These are phyloP conservation scores for Candida loeiensis DNA, from an alignment of 805 yeast genomes.

Conservation along the genomic window DNA sequence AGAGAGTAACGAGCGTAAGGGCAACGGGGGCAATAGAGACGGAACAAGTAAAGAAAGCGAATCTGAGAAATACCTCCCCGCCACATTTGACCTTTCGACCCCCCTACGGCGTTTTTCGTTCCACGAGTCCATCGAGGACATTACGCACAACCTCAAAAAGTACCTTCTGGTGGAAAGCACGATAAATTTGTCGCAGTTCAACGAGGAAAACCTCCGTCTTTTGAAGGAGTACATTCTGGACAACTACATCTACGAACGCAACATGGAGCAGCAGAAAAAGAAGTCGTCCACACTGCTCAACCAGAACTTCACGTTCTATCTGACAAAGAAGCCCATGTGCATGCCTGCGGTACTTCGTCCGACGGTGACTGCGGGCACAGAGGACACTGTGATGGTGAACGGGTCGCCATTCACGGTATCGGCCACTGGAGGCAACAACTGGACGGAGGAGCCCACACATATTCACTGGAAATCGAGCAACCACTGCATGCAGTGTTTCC, in stretches of 20 bases:
- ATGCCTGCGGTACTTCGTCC: conserved; percentile 55
- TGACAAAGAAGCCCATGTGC: conserved; percentile 44
- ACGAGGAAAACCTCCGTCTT: conserved; percentile 11
- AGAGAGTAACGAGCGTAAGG: too few species aligned
- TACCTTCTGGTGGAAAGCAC: conserved; percentile 8
- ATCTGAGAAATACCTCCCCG: conserved; percentile 43
- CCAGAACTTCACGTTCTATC: conserved; percentile 26
- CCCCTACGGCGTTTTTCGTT: conserved; percentile 35
- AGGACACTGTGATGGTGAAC: conserved; percentile 5
- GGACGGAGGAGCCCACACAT: conserved; percentile 43
- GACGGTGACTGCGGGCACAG: conserved; percentile 5
- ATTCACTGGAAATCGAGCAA: conserved; percentile 47
- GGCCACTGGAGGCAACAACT: background rate
- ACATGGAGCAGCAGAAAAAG: conserved; percentile 11
- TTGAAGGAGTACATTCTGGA: conserved; percentile 14
- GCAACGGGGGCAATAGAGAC: too few species aligned
- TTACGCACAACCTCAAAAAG: conserved; percentile 7
- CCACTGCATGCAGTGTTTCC: conserved; percentile 43
- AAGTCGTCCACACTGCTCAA: background rate
- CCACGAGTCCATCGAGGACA: conserved; percentile 12
- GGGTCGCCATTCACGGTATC: conserved; percentile 2
- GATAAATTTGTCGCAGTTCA: conserved; percentile 4
- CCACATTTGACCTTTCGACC: conserved; percentile 43
- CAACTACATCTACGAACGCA: conserved; percentile 16
- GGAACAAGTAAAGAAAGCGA: too few species aligned